Conservation (phyloP, 495 filamentous ascomycete species). For the Penicillium odoratum region DNA sequence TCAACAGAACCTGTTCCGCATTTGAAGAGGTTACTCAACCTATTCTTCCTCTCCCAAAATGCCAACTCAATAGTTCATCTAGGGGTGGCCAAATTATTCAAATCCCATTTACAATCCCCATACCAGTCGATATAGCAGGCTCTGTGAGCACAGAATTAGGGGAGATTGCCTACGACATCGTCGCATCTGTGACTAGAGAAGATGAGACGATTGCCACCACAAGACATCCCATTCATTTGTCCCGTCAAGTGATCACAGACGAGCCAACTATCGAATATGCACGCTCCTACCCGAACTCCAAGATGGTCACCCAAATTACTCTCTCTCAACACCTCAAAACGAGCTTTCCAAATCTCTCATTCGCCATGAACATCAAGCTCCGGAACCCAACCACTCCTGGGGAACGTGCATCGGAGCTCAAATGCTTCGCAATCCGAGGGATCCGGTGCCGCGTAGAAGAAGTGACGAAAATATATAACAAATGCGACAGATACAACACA, state of each 20-base stretch:
- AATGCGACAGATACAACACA: not conserved
- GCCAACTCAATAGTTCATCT: not conserved
- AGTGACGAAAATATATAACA: slow-evolving; percentile 7
- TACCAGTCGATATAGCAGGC: slow-evolving; percentile 7
- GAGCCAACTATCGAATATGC: slow-evolving; percentile 8
- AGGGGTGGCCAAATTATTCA: not conserved
- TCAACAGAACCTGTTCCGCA: not conserved
- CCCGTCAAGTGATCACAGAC: slow-evolving; percentile 9
- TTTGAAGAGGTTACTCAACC: not conserved
- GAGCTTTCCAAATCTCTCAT: not conserved
- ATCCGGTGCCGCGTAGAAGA: slow-evolving; percentile 20
- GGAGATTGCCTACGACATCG: slow-evolving; percentile 11
- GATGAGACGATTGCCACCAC: not conserved
- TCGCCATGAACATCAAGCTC: slow-evolving; percentile 7
- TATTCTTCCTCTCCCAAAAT: not conserved
- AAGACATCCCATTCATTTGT: slow-evolving; percentile 10
- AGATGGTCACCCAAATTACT: slow-evolving; percentile 7
- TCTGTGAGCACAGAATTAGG: slow-evolving; percentile 10
- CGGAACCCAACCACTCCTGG: slow-evolving; percentile 1
- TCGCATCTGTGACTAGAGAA: slow-evolving; percentile 5
- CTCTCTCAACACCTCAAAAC: slow-evolving; percentile 9
- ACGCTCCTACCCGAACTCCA: slow-evolving; percentile 13
- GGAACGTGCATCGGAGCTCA: slow-evolving; percentile 13
- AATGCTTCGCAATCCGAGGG: slow-evolving; percentile 10
- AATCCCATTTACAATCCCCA: slow-evolving; percentile 13